These are phyloP conservation scores for Ustilaginoidea virens DNA, from an alignment of 2,329 filamentous ascomycete genomes.

Conservation along the genomic window DNA sequence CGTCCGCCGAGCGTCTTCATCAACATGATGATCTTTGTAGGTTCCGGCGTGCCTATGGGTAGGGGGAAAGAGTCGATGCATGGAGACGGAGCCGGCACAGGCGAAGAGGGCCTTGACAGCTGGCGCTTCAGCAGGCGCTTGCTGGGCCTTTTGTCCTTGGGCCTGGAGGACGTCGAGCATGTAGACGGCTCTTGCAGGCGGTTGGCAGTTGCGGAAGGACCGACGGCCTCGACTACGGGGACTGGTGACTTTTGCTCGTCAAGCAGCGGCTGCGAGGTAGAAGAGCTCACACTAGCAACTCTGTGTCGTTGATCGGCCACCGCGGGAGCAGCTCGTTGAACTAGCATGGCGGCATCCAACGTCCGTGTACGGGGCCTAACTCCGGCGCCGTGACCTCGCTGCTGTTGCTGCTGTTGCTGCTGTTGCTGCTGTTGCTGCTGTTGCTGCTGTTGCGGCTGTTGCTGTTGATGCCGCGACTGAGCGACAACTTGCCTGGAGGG, in stretches of 20 bases:
- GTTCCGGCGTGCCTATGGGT: conserved; percentile 49
- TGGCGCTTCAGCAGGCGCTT: conserved; percentile 40
- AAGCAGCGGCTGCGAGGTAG: conserved; percentile 35
- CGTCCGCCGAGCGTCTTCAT: conserved; percentile 67
- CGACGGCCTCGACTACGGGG: conserved; percentile 25
- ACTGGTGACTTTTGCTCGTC: conserved; percentile 29
- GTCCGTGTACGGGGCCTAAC: conserved; percentile 41
- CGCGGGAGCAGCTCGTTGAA: conserved; percentile 23
- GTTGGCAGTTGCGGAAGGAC: conserved; percentile 24
- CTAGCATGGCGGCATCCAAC: conserved; percentile 38
- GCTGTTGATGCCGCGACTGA: too few species aligned
- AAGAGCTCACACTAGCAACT: conserved; percentile 56
- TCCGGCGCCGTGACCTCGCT: conserved; percentile 15
- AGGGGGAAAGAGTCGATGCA: conserved; percentile 44
- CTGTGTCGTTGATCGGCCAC: conserved; percentile 40
- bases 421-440: conserved; percentile 8
- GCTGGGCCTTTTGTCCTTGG: conserved; percentile 28
- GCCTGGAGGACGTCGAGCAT: conserved; percentile 3
- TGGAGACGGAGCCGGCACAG: conserved; percentile 35
- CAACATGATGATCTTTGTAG: conserved; percentile 54
- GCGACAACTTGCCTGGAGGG: too few species aligned
- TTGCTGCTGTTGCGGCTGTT: too few species aligned
- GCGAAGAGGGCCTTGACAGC: conserved; percentile 42
- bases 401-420: conserved; percentile 10
- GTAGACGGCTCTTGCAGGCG: conserved; percentile 6